Evolutionary conservation across 176 grass and related monocot genomes (phyloP), one percentile per base, ranked within the genome.

Genomic region (Pontederia paniculata): DNA sequence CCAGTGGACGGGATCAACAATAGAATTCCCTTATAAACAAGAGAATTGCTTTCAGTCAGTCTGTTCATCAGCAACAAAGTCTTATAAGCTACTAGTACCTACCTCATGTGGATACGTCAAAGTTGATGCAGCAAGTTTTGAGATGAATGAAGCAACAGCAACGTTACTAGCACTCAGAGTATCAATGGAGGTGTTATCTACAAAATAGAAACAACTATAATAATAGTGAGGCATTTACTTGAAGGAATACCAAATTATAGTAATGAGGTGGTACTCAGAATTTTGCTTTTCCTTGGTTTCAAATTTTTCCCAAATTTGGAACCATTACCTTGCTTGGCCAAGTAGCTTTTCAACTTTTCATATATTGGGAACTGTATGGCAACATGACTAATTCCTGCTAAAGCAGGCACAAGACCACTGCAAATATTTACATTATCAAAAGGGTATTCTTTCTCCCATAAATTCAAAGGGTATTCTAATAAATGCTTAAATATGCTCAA

Each of bases 41-140:
- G n/a, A n/a, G n/a, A n/a, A n/a, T n/a, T n/a, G n/a, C n/a, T n/a
- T n/a, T n/a, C n/a, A n/a, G n/a, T n/a, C n/a, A n/a, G n/a, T n/a
- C n/a, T n/a, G n/a, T n/a, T n/a, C n/a, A n/a, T n/a, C n/a, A n/a
- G n/a, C n/a, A n/a, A n/a, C n/a, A n/a, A n/a, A n/a, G n/a, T n/a
- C n/a, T n/a, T n/a, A n/a, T n/a, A n/a, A n/a, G n/a, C n/a, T n/a
- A n/a, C n/a, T n/a, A n/a, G n/a, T n/a, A n/a, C n/a, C n/a, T 84
- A 95, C 89, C 89, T 95, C 89, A 67, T 95, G 84, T 63, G 89
- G 89, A 70, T 95, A 95, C 50, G 89, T 88, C 67, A 88, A 74
- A 37, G 79, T 82, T 3, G 89, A 88, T 19, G 84, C 72, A 20
- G 73, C 49, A 66, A 95, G 55, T 77, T 95, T 88, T 57, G 89